Percentiles rank a stretch among this genome's conserved stretches.
These are phyloP conservation scores for Pichia ethanolica DNA, from an alignment of 805 yeast genomes.

Conservation along the genomic window DNA sequence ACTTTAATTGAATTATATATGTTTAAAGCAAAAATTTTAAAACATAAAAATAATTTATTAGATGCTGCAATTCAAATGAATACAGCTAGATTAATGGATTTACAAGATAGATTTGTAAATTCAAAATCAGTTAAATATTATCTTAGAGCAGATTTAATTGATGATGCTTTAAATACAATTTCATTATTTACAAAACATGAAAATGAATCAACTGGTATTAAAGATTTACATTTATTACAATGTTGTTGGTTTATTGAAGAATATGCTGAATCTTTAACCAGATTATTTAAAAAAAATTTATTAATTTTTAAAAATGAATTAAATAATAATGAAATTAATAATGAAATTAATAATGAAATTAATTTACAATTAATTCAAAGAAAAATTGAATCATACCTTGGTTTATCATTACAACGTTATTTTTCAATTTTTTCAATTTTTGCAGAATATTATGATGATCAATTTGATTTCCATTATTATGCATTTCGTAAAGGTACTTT, in stretches of 20 bases:
- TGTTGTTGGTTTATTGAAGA: constrained; percentile 85
- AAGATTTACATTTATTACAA: constrained; percentile 83
- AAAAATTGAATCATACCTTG: constrained; percentile 32
- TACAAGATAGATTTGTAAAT: constrained; percentile 88
- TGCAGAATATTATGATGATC: constrained; percentile 70
- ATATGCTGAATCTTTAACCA: constrained; percentile 72
- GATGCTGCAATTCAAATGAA: constrained; percentile 63
- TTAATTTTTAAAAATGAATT: constrained; percentile 12
- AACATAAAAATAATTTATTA: constrained; percentile 54
- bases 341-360: constrained; percentile 15
- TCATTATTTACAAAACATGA: constrained; percentile 84
- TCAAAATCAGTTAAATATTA: constrained; percentile 80
- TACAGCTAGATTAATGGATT: constrained; percentile 66
- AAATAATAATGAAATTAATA: not conserved
- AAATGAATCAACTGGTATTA: constrained; percentile 71
- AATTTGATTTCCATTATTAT: constrained; percentile 90
- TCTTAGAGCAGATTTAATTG: constrained; percentile 65
- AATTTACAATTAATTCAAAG: constrained; percentile 35
- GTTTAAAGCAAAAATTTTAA: constrained; percentile 70
- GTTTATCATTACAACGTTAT: constrained; percentile 76
- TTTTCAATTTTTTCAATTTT: constrained; percentile 58
- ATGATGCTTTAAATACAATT: constrained; percentile 65
- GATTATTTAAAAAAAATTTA: constrained; percentile 40
- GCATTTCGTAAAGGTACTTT: constrained; percentile 88
- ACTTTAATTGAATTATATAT: constrained; percentile 78